Evolutionary conservation across 2,329 filamentous ascomycete species (phyloP).

Genomic region (Colletotrichum sp.): DNA sequence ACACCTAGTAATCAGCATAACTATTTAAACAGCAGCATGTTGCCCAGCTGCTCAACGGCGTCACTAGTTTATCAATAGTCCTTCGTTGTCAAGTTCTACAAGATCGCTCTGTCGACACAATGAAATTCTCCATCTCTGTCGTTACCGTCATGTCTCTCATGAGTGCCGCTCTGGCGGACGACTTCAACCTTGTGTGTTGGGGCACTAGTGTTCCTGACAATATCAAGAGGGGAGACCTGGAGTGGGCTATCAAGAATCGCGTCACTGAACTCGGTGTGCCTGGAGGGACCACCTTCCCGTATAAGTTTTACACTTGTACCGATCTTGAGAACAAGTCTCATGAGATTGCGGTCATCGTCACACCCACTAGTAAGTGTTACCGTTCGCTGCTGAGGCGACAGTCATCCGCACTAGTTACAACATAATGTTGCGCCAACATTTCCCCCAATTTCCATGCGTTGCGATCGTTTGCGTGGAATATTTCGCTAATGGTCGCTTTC

Average conservation of each 20-base stretch:
- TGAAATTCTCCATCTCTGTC: neutral
- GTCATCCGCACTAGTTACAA: neutral
- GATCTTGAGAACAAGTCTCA: neutral
- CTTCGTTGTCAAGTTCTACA: neutral
- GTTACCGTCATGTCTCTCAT: neutral
- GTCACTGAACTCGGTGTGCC: neutral
- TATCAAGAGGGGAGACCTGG: neutral
- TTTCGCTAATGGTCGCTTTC: neutral
- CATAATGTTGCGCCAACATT: neutral
- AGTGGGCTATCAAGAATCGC: neutral
- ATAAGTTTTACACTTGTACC: neutral
- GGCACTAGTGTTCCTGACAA: neutral
- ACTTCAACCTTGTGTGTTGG: neutral
- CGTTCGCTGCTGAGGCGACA: fast-evolving
- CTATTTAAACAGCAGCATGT: fast-evolving
- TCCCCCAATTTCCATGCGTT: neutral
- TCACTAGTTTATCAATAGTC: fast-evolving
- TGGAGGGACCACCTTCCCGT: neutral
- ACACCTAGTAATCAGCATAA: neutral
- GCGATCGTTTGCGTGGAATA: neutral
- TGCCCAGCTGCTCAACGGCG: fast-evolving
- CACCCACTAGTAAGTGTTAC: neutral
- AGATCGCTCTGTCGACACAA: fast-evolving
- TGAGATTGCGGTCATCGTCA: neutral
- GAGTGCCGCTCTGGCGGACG: neutral